phyloP scores from a whole-genome alignment of 2,329 filamentous ascomycete genomes.

The Colletotrichum abscissum region DNA sequence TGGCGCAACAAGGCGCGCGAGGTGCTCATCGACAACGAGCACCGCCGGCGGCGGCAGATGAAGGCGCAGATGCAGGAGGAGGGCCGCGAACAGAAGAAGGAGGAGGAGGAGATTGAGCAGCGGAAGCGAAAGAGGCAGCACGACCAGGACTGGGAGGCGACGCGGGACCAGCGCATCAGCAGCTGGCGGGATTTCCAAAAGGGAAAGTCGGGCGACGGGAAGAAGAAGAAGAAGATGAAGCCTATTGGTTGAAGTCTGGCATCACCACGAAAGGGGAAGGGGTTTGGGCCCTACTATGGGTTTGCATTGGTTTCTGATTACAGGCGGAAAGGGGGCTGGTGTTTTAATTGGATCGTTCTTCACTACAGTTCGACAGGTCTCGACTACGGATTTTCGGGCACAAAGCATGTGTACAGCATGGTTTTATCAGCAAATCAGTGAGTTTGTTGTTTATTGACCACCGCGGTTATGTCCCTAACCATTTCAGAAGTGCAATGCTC shows the following conservation, averaged over 20 bases:
- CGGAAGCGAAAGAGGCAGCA: constrained; percentile 90
- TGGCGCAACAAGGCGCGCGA: constrained; percentile 93
- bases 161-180: constrained; percentile 88
- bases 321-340: neutral
- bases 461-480: constrained; percentile 35
- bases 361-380: constrained; percentile 27
- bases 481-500: constrained; percentile 32
- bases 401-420: constrained; percentile 14
- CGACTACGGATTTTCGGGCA: neutral
- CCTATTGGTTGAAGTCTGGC: constrained; percentile 62
- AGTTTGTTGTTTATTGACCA: constrained; percentile 34
- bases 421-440: constrained; percentile 26
- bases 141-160: constrained; percentile 95
- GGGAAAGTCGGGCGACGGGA: constrained; percentile 63
- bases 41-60: constrained; percentile 83
- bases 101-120: constrained; percentile 85
- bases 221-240: constrained; percentile 73
- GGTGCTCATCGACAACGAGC: constrained; percentile 93
- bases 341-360: constrained; percentile 4
- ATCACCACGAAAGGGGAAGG: neutral
- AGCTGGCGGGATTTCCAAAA: constrained; percentile 96
- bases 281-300: neutral
- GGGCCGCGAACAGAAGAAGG: constrained; percentile 85
- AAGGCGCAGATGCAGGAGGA: constrained; percentile 98
- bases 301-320: neutral